Evolutionary conservation across 768 basidiomycete species (phyloP).

Genomic region (Pholiota microspora): DNA sequence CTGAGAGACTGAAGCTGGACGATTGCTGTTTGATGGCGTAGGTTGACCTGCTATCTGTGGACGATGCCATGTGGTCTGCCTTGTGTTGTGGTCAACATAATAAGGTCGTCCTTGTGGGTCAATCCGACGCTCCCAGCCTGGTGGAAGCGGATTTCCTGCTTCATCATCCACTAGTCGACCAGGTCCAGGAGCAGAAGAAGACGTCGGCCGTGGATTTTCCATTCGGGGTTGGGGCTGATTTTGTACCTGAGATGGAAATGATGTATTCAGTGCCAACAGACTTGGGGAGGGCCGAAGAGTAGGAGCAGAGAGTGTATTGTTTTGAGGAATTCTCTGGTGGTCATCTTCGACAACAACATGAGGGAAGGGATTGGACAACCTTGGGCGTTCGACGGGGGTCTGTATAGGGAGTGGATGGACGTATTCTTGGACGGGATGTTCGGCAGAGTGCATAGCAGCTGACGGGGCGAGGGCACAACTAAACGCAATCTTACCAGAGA

Average conservation of each 20-base stretch:
- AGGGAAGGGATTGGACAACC: conserved; percentile 19
- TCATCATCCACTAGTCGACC: conserved; percentile 50
- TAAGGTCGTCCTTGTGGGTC: conserved; percentile 74
- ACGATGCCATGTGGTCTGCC: conserved; percentile 80
- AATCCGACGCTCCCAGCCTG: conserved; percentile 80
- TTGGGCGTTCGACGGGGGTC: conserved; percentile 14
- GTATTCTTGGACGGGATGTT: conserved; percentile 18
- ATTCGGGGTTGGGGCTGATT: conserved; percentile 6
- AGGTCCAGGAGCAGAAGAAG: conserved; percentile 18
- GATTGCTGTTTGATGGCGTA: conserved; percentile 16
- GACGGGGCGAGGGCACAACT: conserved; percentile 42
- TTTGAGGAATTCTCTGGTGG: conserved; percentile 15
- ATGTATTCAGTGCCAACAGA: conserved; percentile 22
- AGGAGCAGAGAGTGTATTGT: conserved; percentile 13
- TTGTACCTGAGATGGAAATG: conserved; percentile 8
- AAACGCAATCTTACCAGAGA: conserved; percentile 82
- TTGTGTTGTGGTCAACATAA: conserved; percentile 85
- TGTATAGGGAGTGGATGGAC: conserved; percentile 16
- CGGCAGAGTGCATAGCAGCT: conserved; percentile 13
- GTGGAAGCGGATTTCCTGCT: conserved; percentile 61
- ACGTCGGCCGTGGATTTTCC: conserved; percentile 16
- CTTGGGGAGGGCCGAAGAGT: conserved; percentile 25
- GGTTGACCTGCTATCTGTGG: conserved; percentile 33
- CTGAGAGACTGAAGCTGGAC: conserved; percentile 25
- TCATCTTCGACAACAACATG: conserved; percentile 19